phyloP scores from a whole-genome alignment of 2,329 filamentous ascomycete species.

The Metarhizium sp. region DNA sequence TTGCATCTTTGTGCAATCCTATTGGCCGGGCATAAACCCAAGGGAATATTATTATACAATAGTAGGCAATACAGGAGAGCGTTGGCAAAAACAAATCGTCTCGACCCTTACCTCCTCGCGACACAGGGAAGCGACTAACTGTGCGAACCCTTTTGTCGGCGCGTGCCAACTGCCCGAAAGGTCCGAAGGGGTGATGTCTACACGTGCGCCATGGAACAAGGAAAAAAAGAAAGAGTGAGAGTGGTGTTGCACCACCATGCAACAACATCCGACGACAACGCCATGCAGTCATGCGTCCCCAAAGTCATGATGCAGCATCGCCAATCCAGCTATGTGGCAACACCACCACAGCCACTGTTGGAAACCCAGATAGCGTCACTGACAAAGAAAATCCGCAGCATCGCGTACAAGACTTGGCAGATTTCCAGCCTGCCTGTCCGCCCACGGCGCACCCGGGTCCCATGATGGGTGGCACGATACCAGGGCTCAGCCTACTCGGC shows the following conservation, averaged over 20 bases:
- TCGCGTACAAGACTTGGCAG: not conserved
- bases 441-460: not conserved
- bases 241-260: too few species aligned
- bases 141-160: not conserved
- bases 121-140: not conserved
- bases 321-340: not conserved
- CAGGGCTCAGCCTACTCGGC: not conserved
- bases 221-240: too few species aligned
- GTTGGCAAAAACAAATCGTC: too few species aligned
- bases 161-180: not conserved
- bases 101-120: not conserved
- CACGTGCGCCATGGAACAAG: not conserved
- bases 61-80: too few species aligned
- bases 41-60: too few species aligned
- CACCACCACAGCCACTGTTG: not conserved
- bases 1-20: not conserved
- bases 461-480: constrained; percentile 3
- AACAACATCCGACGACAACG: too few species aligned
- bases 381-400: not conserved
- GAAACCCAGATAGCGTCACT: not conserved
- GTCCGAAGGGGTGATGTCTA: too few species aligned
- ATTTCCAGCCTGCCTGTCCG: too few species aligned
- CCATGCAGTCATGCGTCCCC: too few species aligned
- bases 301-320: not conserved
- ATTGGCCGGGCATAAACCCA: not conserved